Evolutionary conservation across 345 rosid species (phyloP).

Genomic region (Geranium rotundifolium): DNA sequence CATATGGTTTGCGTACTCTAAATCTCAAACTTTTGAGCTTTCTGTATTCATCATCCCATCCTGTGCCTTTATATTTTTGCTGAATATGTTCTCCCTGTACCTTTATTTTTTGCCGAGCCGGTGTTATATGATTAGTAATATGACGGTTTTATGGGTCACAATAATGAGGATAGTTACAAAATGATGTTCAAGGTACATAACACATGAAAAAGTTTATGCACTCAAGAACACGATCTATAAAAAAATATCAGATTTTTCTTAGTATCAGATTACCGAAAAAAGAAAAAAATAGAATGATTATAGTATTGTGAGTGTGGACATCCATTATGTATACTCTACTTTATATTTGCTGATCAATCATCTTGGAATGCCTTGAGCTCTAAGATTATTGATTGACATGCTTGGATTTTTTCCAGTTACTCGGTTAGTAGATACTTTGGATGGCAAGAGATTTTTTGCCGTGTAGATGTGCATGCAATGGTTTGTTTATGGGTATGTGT

Average conservation of each 20-base stretch:
- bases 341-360: not conserved
- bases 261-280: not conserved
- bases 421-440: not conserved
- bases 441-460: not conserved
- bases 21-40: too few species aligned
- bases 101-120: not conserved
- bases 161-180: not conserved
- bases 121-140: not conserved
- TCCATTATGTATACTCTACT: not conserved
- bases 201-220: not conserved
- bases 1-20: conserved; percentile 51
- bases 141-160: not conserved
- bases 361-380: not conserved
- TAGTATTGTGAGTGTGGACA: not conserved
- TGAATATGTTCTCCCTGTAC: not conserved
- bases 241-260: not conserved
- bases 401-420: not conserved
- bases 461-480: too few species aligned
- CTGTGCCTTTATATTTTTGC: not conserved
- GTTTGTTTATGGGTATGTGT: not conserved
- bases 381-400: not conserved
- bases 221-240: not conserved
- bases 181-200: not conserved
- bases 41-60: not conserved
- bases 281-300: not conserved